phyloP scores from a whole-genome alignment of 805 yeast species.

The Yamadazyma philogaea region DNA sequence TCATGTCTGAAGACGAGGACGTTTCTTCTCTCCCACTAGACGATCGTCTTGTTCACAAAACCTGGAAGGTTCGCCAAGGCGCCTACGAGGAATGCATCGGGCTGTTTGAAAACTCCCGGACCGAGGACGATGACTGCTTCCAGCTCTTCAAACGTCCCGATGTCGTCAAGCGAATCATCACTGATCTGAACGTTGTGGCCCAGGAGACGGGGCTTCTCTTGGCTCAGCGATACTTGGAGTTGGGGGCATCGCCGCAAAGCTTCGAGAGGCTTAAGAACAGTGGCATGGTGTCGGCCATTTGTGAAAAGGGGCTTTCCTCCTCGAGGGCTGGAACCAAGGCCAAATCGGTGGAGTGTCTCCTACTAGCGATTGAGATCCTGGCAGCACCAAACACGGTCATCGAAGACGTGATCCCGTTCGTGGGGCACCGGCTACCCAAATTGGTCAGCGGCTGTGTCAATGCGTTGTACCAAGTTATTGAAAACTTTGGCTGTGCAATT shows the following conservation, averaged over 20 bases:
- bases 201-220: constrained; percentile 76
- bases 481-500: constrained; percentile 60
- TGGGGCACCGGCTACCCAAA: constrained; percentile 69
- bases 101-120: constrained; percentile 51
- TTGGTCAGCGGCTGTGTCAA: constrained; percentile 64
- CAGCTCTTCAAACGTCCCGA: constrained; percentile 51
- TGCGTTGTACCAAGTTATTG: constrained; percentile 55
- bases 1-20: constrained; percentile 47
- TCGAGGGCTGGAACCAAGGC: constrained; percentile 71
- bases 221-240: constrained; percentile 51
- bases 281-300: constrained; percentile 47
- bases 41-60: constrained; percentile 64
- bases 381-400: constrained; percentile 64
- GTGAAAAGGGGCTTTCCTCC: constrained; percentile 81
- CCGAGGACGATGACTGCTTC: constrained; percentile 56
- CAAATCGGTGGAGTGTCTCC: constrained; percentile 58
- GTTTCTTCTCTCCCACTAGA: constrained; percentile 60
- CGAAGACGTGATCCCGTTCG: constrained; percentile 61
- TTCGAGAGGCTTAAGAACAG: constrained; percentile 39
- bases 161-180: constrained; percentile 53
- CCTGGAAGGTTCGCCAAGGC: constrained; percentile 80
- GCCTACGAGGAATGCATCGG: constrained; percentile 71
- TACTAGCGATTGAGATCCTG: constrained; percentile 57
- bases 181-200: constrained; percentile 86
- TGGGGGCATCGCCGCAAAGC: constrained; percentile 46